Evolutionary conservation across 2,329 filamentous ascomycete species (phyloP).

Genomic region (Aspergillus fischeri): DNA sequence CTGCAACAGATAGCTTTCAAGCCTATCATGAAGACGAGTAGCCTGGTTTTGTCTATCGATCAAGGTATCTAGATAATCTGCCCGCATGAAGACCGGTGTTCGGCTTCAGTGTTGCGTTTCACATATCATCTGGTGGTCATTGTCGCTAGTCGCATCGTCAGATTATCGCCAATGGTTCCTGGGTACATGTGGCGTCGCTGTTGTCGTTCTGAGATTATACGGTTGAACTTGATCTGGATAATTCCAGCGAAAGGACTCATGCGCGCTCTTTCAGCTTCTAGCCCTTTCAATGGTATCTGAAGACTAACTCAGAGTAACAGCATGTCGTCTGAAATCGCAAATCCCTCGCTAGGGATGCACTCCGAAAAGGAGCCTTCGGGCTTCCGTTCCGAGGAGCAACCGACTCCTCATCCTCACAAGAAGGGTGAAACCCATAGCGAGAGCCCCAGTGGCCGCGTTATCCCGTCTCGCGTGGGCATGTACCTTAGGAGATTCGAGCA

Average conservation of each 20-base stretch:
- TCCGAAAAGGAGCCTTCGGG: slow-evolving; percentile 19
- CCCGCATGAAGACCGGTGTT: slow-evolving; percentile 43
- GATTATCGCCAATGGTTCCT: neutral
- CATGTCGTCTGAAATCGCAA: slow-evolving; percentile 29
- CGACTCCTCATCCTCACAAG: slow-evolving; percentile 12
- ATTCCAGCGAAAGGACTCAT: slow-evolving; percentile 45
- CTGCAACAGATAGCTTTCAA: slow-evolving; percentile 20
- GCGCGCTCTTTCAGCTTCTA: slow-evolving; percentile 25
- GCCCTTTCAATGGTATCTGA: neutral
- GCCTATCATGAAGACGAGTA: slow-evolving; percentile 35
- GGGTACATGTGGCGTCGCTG: slow-evolving; percentile 4
- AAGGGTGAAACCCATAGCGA: slow-evolving; percentile 12
- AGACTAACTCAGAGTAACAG: slow-evolving; percentile 25
- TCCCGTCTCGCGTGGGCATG: slow-evolving; percentile 25
- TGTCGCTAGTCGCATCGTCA: neutral
- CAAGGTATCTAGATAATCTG: slow-evolving; percentile 39
- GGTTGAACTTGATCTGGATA: slow-evolving; percentile 45
- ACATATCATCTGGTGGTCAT: neutral
- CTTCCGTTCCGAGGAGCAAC: slow-evolving; percentile 8
- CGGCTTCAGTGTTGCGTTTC: slow-evolving; percentile 19
- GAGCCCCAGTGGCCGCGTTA: slow-evolving; percentile 8
- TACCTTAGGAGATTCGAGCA: slow-evolving; percentile 36
- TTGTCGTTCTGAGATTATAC: slow-evolving; percentile 42
- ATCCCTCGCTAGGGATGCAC: slow-evolving; percentile 24
- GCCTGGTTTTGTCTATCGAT: slow-evolving; percentile 36